A percentile compares a stretch with the other conserved stretches of the same genome.
phyloP scores from a whole-genome alignment of 768 basidiomycete species.

The Exidia glandulosa region DNA sequence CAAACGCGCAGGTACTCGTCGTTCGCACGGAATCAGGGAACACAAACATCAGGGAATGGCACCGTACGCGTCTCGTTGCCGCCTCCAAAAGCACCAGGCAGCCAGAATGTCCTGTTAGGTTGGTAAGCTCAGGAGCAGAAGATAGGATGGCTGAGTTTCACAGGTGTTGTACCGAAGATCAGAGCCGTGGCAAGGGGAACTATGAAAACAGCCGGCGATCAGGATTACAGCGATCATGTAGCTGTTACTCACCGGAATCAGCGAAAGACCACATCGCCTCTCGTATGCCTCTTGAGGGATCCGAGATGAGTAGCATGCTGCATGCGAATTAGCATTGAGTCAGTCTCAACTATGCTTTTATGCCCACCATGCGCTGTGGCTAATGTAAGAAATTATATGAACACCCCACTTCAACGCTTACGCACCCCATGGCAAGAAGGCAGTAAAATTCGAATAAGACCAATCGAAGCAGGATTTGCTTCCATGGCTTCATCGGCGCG shows the following conservation, averaged over 20 bases:
- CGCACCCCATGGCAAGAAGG: neutral
- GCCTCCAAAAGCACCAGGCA: too few relatives aligned
- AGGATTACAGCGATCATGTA: neutral
- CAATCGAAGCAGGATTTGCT: neutral
- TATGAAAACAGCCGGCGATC: neutral
- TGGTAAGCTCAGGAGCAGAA: too few relatives aligned
- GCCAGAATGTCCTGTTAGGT: too few relatives aligned
- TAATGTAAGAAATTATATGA: neutral
- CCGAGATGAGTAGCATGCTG: neutral
- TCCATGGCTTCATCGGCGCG: neutral
- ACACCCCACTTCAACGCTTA: neutral
- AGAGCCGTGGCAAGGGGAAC: too few relatives aligned
- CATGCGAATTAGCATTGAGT: neutral
- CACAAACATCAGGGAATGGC: too few relatives aligned
- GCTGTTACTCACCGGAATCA: neutral
- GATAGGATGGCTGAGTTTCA: too few relatives aligned
- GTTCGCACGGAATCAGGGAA: too few relatives aligned
- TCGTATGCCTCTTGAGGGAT: neutral
- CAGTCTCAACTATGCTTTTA: neutral
- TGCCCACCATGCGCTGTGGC: neutral
- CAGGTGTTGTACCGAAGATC: too few relatives aligned
- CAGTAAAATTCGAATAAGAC: neutral
- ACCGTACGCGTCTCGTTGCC: too few relatives aligned
- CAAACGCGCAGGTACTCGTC: too few relatives aligned
- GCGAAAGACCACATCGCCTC: neutral